These are phyloP conservation scores for Stagonosporopsis tanaceti DNA, from an alignment of 2,329 filamentous ascomycete genomes.

Conservation along the genomic window DNA sequence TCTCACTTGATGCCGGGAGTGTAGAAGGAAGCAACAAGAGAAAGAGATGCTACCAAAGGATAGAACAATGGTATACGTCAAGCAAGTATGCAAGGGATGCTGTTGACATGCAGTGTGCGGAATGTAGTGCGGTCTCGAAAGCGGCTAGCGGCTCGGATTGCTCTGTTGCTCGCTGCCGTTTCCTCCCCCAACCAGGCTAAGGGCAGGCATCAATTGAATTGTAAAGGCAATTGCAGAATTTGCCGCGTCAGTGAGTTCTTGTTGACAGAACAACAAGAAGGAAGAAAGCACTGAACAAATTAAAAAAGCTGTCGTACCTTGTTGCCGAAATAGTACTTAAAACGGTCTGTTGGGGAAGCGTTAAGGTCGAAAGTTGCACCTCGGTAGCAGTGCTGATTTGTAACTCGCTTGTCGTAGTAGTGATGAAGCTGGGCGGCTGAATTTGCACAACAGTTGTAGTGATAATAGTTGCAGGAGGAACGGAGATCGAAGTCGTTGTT, in stretches of 20 bases:
- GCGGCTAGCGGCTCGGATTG: neutral
- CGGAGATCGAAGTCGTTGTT: neutral
- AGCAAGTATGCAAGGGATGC: neutral
- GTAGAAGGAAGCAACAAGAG: neutral
- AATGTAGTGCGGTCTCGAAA: neutral
- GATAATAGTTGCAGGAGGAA: neutral
- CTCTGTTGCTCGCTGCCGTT: neutral
- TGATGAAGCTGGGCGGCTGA: constrained; percentile 3
- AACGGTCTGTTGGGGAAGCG: neutral
- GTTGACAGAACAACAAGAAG: neutral
- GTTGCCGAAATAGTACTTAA: neutral
- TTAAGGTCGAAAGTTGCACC: neutral
- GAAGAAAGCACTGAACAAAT: neutral
- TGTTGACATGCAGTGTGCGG: neutral
- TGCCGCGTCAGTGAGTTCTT: neutral
- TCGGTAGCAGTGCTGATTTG: constrained; percentile 1
- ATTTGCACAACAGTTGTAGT: neutral
- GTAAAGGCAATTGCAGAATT: neutral
- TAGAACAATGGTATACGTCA: neutral
- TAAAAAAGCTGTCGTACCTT: neutral
- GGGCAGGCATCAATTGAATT: neutral
- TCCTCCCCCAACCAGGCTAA: neutral
- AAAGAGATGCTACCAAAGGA: neutral
- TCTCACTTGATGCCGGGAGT: neutral
- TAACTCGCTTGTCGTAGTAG: constrained; percentile 2